Base-by-base conservation (phyloP, 495 filamentous ascomycete species). In the Coniosporium apollinis region DNA sequence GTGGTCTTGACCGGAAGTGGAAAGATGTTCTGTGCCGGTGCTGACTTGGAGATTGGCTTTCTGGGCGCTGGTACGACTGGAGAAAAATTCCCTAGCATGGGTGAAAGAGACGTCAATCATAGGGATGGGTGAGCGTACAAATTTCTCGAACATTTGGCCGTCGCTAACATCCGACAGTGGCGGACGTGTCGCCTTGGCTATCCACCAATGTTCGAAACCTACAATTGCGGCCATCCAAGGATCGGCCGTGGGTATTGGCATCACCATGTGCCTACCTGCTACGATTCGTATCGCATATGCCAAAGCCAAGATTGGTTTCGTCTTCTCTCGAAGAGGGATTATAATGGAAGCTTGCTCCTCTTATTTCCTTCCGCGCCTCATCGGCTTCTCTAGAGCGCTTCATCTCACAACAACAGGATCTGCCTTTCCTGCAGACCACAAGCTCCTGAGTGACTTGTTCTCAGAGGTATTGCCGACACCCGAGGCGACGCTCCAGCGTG, bases 181-280 rank as follows among this genome's bases (percentile, higher is more conserved):
- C 18, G 72, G 69, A 7, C 55, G 60, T 18, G 64, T 74, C 5
- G 57, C 64, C 19, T 58, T 77, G 2, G 70, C 70, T 20, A 73
- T 77, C 31, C 63, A 74, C 50, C 42, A 54, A 41, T 79, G 73
- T 47, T 60, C 58, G 37, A 79, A 77, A 44, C 70, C 73, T 20
- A 70, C 72, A 16, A 71, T 79, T 46, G 73, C 58, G 15, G 74
- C 74, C 3, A 65, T 76, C 44, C 69, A 76, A 47, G 74, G 74
- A 29, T 67, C 64, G 24, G 74, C 74, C 16, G 74, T 76, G 5
- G 74, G 73, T 5, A 62, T 78, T 5, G 73, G 74, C 4, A 74
- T 77, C 50, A 79, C 73, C 8, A 75, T 76, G 71, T 68, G 66
- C 10, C 63, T 79, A 7, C 71, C 74, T 2, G 63, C 65, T 36